phyloP scores from a whole-genome alignment of 2,329 filamentous ascomycete genomes.

The Catunica adiposa region DNA sequence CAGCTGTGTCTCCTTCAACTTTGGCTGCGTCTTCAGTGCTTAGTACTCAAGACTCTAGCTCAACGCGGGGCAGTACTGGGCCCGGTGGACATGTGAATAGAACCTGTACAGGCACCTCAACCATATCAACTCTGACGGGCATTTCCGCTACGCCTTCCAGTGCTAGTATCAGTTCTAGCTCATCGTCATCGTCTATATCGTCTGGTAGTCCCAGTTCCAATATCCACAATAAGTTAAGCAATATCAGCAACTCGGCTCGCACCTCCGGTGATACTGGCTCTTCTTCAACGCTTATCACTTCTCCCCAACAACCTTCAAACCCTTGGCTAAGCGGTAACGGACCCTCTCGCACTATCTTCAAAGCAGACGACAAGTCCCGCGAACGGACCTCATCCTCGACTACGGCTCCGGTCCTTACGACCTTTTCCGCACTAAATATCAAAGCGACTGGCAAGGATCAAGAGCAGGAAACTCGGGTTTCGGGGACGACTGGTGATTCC shows the following conservation, averaged over 20 bases:
- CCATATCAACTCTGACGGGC: background rate
- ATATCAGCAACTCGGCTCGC: no score
- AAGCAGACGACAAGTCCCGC: no score
- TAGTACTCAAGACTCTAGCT: background rate
- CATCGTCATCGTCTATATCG: background rate
- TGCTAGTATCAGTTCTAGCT: background rate
- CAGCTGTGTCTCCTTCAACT: background rate
- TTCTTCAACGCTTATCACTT: no score
- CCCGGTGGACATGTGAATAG: constrained; percentile 10
- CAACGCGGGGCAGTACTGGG: background rate
- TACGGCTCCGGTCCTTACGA: no score
- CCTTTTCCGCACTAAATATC: background rate
- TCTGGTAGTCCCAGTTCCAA: no score
- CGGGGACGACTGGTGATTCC: background rate
- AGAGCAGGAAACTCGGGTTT: background rate
- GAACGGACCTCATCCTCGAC: no score
- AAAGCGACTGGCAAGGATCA: background rate
- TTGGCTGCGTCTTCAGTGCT: background rate
- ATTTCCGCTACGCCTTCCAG: background rate
- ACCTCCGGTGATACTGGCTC: no score
- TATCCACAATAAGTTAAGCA: no score
- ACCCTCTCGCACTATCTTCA: no score
- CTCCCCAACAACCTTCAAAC: no score
- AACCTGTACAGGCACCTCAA: background rate
- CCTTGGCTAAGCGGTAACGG: no score